Percentiles rank a stretch among this genome's conserved stretches.
phyloP scores from a whole-genome alignment of 2,329 filamentous ascomycete genomes.

The Neoscytalidium dimidiatum region DNA sequence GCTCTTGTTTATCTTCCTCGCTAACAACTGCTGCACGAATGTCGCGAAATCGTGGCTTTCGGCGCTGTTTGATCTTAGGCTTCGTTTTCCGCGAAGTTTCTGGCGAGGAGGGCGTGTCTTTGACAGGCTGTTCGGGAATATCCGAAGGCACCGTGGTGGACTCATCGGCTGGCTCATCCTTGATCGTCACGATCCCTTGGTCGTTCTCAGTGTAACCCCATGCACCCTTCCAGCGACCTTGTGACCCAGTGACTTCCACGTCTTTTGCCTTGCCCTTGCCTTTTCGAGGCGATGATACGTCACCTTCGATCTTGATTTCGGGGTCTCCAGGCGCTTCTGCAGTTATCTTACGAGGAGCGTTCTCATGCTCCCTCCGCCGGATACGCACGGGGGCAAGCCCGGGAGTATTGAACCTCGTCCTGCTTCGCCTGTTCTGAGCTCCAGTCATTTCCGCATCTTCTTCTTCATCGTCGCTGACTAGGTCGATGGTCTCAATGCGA shows the following conservation, averaged over 20 bases:
- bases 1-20: constrained; percentile 55
- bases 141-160: constrained; percentile 38
- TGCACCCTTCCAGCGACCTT: constrained; percentile 46
- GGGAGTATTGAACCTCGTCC: constrained; percentile 12
- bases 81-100: constrained; percentile 32
- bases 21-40: constrained; percentile 46
- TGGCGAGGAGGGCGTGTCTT: constrained; percentile 35
- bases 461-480: constrained; percentile 56
- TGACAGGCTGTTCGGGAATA: constrained; percentile 21
- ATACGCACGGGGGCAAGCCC: constrained; percentile 57
- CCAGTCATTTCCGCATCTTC: constrained; percentile 29
- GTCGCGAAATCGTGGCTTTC: constrained; percentile 18
- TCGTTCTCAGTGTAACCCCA: constrained; percentile 46
- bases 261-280: constrained; percentile 46
- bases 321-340: constrained; percentile 53
- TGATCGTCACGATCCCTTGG: constrained; percentile 45
- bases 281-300: constrained; percentile 29
- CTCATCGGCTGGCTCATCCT: constrained; percentile 56
- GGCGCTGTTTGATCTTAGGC: constrained; percentile 26
- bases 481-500: constrained; percentile 50
- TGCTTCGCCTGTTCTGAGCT: constrained; percentile 21
- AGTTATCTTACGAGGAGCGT: constrained; percentile 55
- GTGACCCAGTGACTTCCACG: constrained; percentile 44
- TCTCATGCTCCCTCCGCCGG: constrained; percentile 56
- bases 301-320: constrained; percentile 35